A percentile compares a stretch with the other conserved stretches of the same genome.
Conservation (phyloP, 768 basidiomycete species). For the Serendipita sp. region DNA sequence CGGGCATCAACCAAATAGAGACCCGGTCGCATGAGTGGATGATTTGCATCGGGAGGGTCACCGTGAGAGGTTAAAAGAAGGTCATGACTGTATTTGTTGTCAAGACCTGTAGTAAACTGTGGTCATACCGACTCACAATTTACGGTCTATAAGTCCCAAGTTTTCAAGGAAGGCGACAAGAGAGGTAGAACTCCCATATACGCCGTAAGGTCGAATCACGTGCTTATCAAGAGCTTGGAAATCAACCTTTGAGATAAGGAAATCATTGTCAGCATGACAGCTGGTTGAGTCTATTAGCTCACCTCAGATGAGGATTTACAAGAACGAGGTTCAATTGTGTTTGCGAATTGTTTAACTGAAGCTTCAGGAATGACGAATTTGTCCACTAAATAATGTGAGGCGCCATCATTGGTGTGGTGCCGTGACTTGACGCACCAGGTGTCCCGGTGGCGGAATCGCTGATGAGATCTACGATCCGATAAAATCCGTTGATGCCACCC, state of each 20-base stretch:
- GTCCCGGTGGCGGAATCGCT: constrained; percentile 36
- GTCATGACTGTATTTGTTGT: background rate
- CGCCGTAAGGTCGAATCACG: constrained; percentile 33
- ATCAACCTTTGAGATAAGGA: constrained; percentile 21
- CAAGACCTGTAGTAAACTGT: background rate
- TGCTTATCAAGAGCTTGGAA: constrained; percentile 35
- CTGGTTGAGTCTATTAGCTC: no score
- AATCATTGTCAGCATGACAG: background rate
- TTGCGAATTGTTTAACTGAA: constrained; percentile 34
- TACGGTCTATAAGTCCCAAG: constrained; percentile 24
- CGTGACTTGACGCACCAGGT: constrained; percentile 25
- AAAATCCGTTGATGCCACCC: constrained; percentile 28
- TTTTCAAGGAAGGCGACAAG: constrained; percentile 31
- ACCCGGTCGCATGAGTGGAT: constrained; percentile 6
- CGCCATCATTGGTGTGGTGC: background rate
- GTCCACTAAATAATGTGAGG: constrained; percentile 27
- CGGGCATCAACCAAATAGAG: constrained; percentile 6
- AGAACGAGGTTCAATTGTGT: constrained; percentile 33
- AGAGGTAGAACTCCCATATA: constrained; percentile 41
- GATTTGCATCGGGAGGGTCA: background rate
- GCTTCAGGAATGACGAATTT: constrained; percentile 46
- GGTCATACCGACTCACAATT: constrained; percentile 22
- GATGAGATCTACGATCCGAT: constrained; percentile 38
- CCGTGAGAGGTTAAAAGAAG: background rate
- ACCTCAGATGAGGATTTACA: constrained; percentile 36